phyloP scores from a whole-genome alignment of 1,139 yeast species.

The Kurtzmaniella natalensis region DNA sequence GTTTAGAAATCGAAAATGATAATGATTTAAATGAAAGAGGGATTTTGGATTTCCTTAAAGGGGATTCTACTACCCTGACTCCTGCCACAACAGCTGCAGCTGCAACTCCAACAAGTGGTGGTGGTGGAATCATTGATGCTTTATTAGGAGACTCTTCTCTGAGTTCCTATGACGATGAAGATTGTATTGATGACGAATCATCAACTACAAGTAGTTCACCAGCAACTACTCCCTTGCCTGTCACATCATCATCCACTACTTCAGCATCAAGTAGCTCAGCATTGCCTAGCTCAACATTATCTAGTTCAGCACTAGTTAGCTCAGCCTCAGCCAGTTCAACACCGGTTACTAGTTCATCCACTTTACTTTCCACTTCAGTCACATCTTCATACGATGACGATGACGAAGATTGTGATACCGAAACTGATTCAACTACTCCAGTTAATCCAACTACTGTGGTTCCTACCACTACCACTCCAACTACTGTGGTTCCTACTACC shows the following conservation, averaged over 20 bases:
- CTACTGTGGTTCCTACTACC: background rate
- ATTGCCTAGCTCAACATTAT: background rate
- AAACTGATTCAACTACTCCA: slow-evolving; percentile 4
- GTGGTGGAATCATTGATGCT: background rate
- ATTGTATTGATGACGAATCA: slow-evolving; percentile 6
- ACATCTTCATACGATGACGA: slow-evolving; percentile 8
- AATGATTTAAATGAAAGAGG: slow-evolving; percentile 4
- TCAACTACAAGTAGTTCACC: slow-evolving; percentile 8
- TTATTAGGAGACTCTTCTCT: slow-evolving; percentile 4
- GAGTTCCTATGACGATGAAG: slow-evolving; percentile 6
- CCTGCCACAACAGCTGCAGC: slow-evolving; percentile 10
- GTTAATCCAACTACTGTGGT: background rate
- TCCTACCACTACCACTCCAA: background rate
- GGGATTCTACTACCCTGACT: slow-evolving; percentile 6
- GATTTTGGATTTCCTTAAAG: slow-evolving; percentile 5
- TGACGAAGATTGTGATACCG: slow-evolving; percentile 11
- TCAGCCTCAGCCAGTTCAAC: slow-evolving; percentile 2
- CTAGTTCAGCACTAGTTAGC: slow-evolving; percentile 1
- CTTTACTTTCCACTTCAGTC: slow-evolving; percentile 2
- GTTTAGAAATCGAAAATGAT: slow-evolving; percentile 4
- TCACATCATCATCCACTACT: slow-evolving; percentile 1
- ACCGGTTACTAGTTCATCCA: too few relatives aligned
- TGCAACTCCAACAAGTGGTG: slow-evolving; percentile 7
- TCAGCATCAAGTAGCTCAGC: slow-evolving; percentile 3
- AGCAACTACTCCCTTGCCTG: slow-evolving; percentile 2